phyloP scores from a whole-genome alignment of 805 yeast genomes.

The Monosporozyma solicola region DNA sequence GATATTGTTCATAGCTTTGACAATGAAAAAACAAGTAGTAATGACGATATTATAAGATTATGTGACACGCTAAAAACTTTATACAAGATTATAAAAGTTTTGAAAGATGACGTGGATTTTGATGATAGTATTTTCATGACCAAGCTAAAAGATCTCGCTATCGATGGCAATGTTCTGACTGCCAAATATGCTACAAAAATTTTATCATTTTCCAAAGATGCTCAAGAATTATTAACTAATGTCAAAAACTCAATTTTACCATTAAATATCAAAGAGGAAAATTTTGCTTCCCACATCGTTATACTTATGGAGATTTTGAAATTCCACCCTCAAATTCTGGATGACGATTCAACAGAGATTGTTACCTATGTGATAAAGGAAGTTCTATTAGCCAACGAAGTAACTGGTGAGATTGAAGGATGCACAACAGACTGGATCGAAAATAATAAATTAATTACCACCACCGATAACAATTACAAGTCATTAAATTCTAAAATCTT shows the following conservation, averaged over 20 bases:
- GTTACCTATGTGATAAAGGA: constrained; percentile 53
- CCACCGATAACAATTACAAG: constrained; percentile 24
- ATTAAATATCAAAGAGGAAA: constrained; percentile 31
- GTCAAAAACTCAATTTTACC: constrained; percentile 43
- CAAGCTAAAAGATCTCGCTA: constrained; percentile 38
- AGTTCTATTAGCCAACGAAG: constrained; percentile 46
- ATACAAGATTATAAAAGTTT: constrained; percentile 46
- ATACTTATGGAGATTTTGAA: constrained; percentile 51
- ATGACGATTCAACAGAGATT: constrained; percentile 46
- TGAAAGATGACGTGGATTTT: constrained; percentile 40
- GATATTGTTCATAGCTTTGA: constrained; percentile 26
- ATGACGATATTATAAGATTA: constrained; percentile 13
- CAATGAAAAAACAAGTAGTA: constrained; percentile 9
- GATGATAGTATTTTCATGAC: constrained; percentile 35
- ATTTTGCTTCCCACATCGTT: constrained; percentile 48
- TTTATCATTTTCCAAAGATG: constrained; percentile 39
- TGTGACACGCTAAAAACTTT: constrained; percentile 47
- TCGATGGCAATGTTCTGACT: constrained; percentile 47
- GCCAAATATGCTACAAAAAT: constrained; percentile 59
- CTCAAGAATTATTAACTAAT: constrained; percentile 33
- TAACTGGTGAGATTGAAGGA: constrained; percentile 24
- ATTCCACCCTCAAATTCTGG: constrained; percentile 40
- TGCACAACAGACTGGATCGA: constrained; percentile 36
- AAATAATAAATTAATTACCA: constrained; percentile 36
- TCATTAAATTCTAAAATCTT: constrained; percentile 41